Evolutionary conservation across 306 rosid species (phyloP), one percentile per base, ranked within the genome.

Genomic region (Malus fusca): DNA sequence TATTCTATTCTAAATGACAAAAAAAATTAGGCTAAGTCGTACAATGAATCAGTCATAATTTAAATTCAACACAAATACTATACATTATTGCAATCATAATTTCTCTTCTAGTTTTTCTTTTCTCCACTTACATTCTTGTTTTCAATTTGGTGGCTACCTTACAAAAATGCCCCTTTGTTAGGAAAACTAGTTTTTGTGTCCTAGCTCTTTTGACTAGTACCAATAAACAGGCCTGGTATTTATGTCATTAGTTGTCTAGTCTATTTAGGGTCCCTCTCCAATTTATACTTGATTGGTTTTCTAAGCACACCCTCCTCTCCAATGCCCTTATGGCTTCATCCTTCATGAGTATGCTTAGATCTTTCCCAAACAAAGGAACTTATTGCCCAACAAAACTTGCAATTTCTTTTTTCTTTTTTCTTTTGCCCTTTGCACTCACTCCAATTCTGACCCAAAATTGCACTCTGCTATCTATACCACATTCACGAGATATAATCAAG

Each of bases 271-370:
- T 58, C 82, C 72, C 79, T 71, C 65, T 4, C 75, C 78, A 83
- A 82, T 79, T 82, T 65, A 77, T 77, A 71, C 73, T 71, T 73
- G 78, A 77, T 58, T 43, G 82, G 68, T 66, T 69, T 31, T 78
- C 72, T 70, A 67, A 69, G 76, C 58, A 68, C 72, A 59, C 21
- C 23, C 19, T 59, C 8, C 12, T 35, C 71, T 12, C 35, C 7
- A 51, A 51, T 48, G 55, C 15, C 59, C 76, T 73, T 23, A 30
- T n/a, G 40, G 66, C 66, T 22, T 60, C 44, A 62, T 81, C 67
- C 74, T 48, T 66, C 58, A 33, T 48, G 71, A 43, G 10, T 69
- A 21, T 68, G 68, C 28, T 40, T 71, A 59, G 62, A 75, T 68
- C 69, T 37, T 80, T 75, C 21, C 69, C 81, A 33, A 62, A 75